These are phyloP conservation scores for Phytopythium ostracodes DNA, from an alignment of 352 stramenopile species.

Conservation along the genomic window DNA sequence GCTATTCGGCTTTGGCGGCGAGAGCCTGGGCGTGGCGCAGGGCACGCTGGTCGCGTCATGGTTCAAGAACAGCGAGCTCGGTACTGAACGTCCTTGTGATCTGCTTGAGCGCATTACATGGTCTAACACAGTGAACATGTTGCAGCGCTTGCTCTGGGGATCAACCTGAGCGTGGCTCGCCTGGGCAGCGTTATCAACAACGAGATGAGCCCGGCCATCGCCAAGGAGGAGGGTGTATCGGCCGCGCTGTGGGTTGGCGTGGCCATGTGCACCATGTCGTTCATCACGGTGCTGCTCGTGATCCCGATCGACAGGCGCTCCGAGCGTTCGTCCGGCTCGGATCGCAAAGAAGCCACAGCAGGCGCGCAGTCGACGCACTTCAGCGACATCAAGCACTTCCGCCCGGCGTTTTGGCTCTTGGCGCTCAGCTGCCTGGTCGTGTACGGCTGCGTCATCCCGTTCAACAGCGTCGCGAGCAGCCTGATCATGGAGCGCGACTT, in stretches of 20 bases:
- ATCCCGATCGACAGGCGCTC: conserved; percentile 77
- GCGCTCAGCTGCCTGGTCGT: conserved; percentile 89
- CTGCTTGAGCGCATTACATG: not conserved
- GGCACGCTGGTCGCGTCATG: conserved; percentile 88
- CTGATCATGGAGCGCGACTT: conserved; percentile 91
- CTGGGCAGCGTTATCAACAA: conserved; percentile 94
- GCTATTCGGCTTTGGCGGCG: conserved; percentile 91
- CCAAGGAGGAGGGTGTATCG: conserved; percentile 56
- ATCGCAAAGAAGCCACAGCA: conserved; percentile 15
- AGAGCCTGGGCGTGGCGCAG: conserved; percentile 89
- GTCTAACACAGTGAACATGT: not conserved
- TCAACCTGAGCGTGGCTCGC: conserved; percentile 88
- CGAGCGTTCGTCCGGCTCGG: conserved; percentile 24
- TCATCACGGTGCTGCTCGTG: conserved; percentile 67
- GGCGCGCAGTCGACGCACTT: conserved; percentile 56
- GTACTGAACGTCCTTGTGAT: conserved; percentile 14
- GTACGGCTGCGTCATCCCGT: conserved; percentile 93
- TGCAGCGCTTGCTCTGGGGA: conserved; percentile 85
- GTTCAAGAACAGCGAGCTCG: conserved; percentile 92
- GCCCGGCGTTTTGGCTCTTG: conserved; percentile 87
- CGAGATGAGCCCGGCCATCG: conserved; percentile 79
- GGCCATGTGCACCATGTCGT: conserved; percentile 70
- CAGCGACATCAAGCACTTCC: conserved; percentile 74
- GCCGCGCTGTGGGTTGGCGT: conserved; percentile 85
- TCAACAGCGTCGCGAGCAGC: conserved; percentile 92